Evolutionary conservation across 257 asterid species (phyloP), one percentile per base, ranked within the genome.

Genomic region (Capsicum pubescens): DNA sequence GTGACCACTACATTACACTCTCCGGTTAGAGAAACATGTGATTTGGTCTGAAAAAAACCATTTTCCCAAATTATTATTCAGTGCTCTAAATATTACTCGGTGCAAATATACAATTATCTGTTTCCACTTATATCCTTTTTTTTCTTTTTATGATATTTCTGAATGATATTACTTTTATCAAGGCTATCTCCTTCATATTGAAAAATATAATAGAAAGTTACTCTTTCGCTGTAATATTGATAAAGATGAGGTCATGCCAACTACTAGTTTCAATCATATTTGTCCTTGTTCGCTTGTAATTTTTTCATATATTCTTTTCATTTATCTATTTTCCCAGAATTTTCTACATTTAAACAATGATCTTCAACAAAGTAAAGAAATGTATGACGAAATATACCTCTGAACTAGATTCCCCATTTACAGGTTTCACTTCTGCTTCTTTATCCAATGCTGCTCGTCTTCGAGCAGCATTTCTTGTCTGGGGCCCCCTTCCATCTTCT

Each of bases 401-500:
- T 64, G 99, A 95, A 87, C 96, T 95, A 66, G 94, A 87, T 87
- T 93, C 93, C 87, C 92, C 97, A 82, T 88, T 95, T 68, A 85
- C 93, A 56, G 95, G 89, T 90, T 93, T 94, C 93, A 86, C 83
- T 78, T 93, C 94, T 55, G 88, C 89, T 83, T 93, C 98, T 89
- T 93, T 95, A 83, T 94, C 98, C 80, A 92, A 44, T 86, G 98
- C 94, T 78, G 97, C 97, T 82, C 92, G 90, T 91, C 95, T 89
- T 19, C 97, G 95, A 74, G 95, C 79, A 84, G 97, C 92, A 85
- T 92, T 97, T 90, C 99, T 89, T 16, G 99, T 97, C 87, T 92
- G 98, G 36, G 99, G 97, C 8, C 97, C 97, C 86, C 88, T 92
- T 66, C 94, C 92, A 88, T 91, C 97, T 86, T 97, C 99, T 79